phyloP scores from a whole-genome alignment of 768 basidiomycete species.

The Daedaleopsis nitida region DNA sequence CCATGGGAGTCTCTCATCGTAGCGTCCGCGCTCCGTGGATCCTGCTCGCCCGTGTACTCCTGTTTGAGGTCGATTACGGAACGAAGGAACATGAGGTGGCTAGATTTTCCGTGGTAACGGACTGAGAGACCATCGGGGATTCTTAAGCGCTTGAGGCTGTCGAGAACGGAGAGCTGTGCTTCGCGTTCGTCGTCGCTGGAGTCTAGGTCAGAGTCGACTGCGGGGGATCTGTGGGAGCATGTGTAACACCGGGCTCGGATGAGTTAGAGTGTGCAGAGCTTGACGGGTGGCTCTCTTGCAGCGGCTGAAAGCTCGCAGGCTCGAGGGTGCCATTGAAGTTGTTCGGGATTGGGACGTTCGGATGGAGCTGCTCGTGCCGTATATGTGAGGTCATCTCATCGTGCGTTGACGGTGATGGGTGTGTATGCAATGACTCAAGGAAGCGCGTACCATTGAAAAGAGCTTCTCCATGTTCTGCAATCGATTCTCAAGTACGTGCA shows the following conservation, averaged over 20 bases:
- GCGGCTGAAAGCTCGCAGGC: not conserved
- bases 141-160: slow-evolving; percentile 2
- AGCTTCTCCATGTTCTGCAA: slow-evolving; percentile 27
- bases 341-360: not conserved
- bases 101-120: slow-evolving; percentile 26
- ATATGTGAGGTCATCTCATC: too few species aligned
- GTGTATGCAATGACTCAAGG: too few species aligned
- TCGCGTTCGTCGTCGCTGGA: slow-evolving; percentile 25
- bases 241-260: not conserved
- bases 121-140: not conserved
- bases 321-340: slow-evolving; percentile 8
- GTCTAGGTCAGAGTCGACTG: slow-evolving; percentile 6
- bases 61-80: slow-evolving; percentile 7
- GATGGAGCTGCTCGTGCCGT: not conserved
- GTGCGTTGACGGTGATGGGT: too few species aligned
- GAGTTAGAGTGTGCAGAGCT: not conserved
- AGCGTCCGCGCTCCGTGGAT: not conserved
- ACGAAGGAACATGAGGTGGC: slow-evolving; percentile 22
- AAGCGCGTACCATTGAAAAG: slow-evolving; percentile 16
- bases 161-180: slow-evolving; percentile 5
- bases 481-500: slow-evolving; percentile 22
- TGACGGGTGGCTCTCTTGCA: not conserved
- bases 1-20: not conserved
- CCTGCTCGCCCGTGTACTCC: not conserved
- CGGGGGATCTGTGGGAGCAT: not conserved